Base-by-base conservation (phyloP, 176 grass and related monocot genomes). In the Musa troglodytarum region DNA sequence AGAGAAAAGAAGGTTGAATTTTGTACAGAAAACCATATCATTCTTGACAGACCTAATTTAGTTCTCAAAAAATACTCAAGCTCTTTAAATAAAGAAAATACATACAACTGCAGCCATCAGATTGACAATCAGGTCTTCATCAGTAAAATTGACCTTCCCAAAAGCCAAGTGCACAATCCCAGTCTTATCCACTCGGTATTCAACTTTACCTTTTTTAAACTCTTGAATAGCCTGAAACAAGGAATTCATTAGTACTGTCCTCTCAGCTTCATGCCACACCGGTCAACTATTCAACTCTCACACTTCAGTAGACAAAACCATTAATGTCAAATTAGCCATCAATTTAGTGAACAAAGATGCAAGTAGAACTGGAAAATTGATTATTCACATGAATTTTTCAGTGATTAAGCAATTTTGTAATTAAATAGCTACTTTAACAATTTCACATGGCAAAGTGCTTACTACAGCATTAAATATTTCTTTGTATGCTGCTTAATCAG, bases 121-220 rank as follows among this genome's bases (percentile, higher is more conserved):
- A 79, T 99, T 99, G 76, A 88, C 55, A 63, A 88, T 86, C 77
- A 99, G 96, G 72, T 95, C 91, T 86, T 99, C 86, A 1, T 99
- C 91, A 29, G 91, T 74, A 80, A 99, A 95, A 71, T 89, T 83
- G 80, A 79, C 83, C 85, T 95, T 95, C 64, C 96, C 96, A 50
- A 92, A 95, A 64, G 92, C 88, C 67, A 99, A 79, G 82, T 99
- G 96, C 29, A 89, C 90, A 68, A 94, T 95, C 76, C 96, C 91
- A 17, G 96, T 84, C 82, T 99, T 99, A 63, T 99, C 96, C 52
- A 92, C 90, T 81, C 96, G 87, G 81, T 88, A 99, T 86, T 99
- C 96, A 16, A 99, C 96, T 87, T 95, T 99, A 51, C 96, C 96
- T 84, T 89, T 95, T 86, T 95, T 99, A 77, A 99, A 99, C 65